phyloP scores from a whole-genome alignment of 1,139 yeast genomes.

The Nadsonia commutata region DNA sequence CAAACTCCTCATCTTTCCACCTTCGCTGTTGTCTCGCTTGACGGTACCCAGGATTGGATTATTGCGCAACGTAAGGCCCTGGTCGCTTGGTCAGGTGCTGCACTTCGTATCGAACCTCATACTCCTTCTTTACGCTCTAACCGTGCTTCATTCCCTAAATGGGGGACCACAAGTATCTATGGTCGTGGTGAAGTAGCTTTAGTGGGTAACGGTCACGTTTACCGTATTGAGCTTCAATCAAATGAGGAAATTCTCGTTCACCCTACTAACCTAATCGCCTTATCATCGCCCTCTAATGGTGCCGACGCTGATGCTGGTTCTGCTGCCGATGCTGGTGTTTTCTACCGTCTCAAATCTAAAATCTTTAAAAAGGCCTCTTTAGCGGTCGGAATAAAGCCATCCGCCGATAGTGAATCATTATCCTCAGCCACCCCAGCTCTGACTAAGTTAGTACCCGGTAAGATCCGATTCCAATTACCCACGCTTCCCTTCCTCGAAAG shows the following conservation, averaged over 20 bases:
- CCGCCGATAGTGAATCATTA: too few species aligned
- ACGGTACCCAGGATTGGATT: constrained; percentile 19
- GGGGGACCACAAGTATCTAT: constrained; percentile 18
- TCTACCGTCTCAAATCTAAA: neutral
- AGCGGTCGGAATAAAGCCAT: too few species aligned
- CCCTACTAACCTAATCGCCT: constrained; percentile 22
- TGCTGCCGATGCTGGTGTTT: neutral
- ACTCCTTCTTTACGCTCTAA: constrained; percentile 4
- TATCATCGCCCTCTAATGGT: constrained; percentile 10
- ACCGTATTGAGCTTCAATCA: constrained; percentile 18
- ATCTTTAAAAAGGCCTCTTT: neutral
- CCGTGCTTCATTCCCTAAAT: constrained; percentile 9
- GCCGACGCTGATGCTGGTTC: constrained; percentile 1
- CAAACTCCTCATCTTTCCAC: constrained; percentile 6
- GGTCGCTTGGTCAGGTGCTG: constrained; percentile 22
- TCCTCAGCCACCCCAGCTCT: neutral
- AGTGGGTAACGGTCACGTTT: constrained; percentile 22
- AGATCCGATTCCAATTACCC: constrained; percentile 3
- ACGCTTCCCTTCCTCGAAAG: constrained; percentile 5
- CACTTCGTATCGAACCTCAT: constrained; percentile 9
- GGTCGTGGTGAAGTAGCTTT: constrained; percentile 23
- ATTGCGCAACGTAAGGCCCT: constrained; percentile 20
- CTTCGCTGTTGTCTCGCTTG: constrained; percentile 15
- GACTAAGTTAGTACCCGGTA: constrained; percentile 2
- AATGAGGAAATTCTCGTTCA: constrained; percentile 19